Base-by-base conservation (phyloP, 805 yeast genomes). In the Candida patagonica region DNA sequence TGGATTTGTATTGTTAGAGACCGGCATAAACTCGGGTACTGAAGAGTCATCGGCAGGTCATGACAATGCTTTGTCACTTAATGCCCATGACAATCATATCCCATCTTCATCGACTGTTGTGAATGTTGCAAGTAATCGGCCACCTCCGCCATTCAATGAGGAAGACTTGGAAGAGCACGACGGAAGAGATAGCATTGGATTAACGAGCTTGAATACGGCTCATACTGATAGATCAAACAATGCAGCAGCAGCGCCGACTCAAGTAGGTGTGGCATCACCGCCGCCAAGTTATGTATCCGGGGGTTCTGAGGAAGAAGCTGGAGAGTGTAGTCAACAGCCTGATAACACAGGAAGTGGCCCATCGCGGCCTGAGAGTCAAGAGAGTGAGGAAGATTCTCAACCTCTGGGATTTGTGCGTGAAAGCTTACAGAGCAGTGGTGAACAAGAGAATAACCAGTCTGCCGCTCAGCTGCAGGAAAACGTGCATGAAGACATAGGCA, bases 1-100 rank as follows among this genome's bases (percentile, higher is more conserved):
- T 33, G 78, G 78, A 35, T 95, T 88, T 56, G 76, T 87, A 3
- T 60, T 89, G 40, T 62, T 89, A 22, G 95, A 82, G 52, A 20
- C 45, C 8, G 40, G 42, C 3, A n/a, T n/a, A n/a, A 24, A 5
- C 3, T 38, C 36, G 23, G 37, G 35, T 4, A 33, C 39, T 7
- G 31, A 44, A 24, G 22, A 35, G n/a, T 10, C 35, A 7, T 17
- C 26, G 4, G 25, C 5, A 15, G 9, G 8, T 4, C n/a, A 19
- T 7, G 33, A 27, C 10, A 40, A 27, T 39, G 38, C 22, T 16
- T 20, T 29, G 15, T 10, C 36, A 4, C 16, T 17, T n/a, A 24
- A 37, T 29, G 39, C 29, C 4, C 31, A 38, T 30, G 30, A 15
- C 10, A 25, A 41, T 16, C 22, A 15, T 34, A 30, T 26, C 20